These are phyloP conservation scores for Hyaloscypha variabilis DNA, from an alignment of 495 filamentous ascomycete genomes.

Conservation along the genomic window DNA sequence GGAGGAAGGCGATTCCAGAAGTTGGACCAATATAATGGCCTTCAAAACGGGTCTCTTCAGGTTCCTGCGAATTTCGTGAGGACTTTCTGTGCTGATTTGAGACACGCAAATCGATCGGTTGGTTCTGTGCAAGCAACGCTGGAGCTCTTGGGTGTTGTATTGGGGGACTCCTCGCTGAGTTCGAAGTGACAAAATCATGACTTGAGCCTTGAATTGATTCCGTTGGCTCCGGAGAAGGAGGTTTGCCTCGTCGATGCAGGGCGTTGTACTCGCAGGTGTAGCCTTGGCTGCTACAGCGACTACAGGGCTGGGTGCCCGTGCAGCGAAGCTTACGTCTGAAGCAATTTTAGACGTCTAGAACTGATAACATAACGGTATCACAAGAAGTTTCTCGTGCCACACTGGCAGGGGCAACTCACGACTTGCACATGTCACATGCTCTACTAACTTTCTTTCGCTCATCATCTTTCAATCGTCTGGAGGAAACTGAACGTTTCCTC, in stretches of 20 bases:
- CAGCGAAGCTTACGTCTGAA: slow-evolving; percentile 10
- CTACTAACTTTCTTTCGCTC: neutral
- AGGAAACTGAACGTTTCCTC: neutral
- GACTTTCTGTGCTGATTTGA: neutral
- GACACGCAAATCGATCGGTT: neutral
- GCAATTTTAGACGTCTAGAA: neutral
- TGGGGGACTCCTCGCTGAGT: neutral
- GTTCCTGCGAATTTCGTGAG: slow-evolving; percentile 6
- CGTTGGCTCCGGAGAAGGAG: neutral
- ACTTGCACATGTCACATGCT: neutral
- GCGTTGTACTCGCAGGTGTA: neutral
- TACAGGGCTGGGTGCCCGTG: slow-evolving; percentile 8
- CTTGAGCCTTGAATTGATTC: neutral
- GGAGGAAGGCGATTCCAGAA: slow-evolving; percentile 14
- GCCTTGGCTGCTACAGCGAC: neutral
- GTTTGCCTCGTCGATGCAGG: neutral
- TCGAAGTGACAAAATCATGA: neutral
- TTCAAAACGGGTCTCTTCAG: slow-evolving; percentile 8
- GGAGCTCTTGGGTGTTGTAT: neutral
- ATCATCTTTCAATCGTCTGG: neutral
- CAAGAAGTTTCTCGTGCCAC: neutral
- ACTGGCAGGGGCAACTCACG: neutral
- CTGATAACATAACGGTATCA: neutral
- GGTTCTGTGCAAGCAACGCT: neutral
- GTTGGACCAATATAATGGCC: slow-evolving; percentile 13